These are phyloP conservation scores for Wallacemonas rigidus DNA, from an alignment of 208 protist species.

Conservation along the genomic window DNA sequence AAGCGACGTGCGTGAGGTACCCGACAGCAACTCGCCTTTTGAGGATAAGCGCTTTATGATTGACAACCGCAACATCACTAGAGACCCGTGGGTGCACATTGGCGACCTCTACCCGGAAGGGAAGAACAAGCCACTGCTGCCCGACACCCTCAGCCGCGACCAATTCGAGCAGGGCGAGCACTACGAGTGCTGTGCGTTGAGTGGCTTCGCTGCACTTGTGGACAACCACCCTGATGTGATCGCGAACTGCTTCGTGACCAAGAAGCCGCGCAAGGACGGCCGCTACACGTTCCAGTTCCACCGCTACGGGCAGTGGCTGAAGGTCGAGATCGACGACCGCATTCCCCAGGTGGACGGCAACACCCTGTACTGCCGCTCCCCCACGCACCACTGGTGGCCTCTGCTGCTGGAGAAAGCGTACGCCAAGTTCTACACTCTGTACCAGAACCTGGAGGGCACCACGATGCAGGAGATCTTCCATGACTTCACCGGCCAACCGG, in stretches of 20 bases:
- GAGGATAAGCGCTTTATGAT: slow-evolving; percentile 39
- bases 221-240: slow-evolving; percentile 55
- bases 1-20: slow-evolving; percentile 25
- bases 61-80: slow-evolving; percentile 29
- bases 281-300: slow-evolving; percentile 76
- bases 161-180: slow-evolving; percentile 59
- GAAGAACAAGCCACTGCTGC: slow-evolving; percentile 59
- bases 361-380: slow-evolving; percentile 58
- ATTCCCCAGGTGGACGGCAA: slow-evolving; percentile 46
- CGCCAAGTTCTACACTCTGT: slow-evolving; percentile 78
- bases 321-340: slow-evolving; percentile 74
- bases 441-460: slow-evolving; percentile 56
- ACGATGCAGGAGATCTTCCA: slow-evolving; percentile 58
- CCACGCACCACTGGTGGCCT: slow-evolving; percentile 68
- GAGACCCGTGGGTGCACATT: slow-evolving; percentile 44
- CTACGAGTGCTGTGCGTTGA: slow-evolving; percentile 58
- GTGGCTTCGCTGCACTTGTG: slow-evolving; percentile 44
- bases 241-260: slow-evolving; percentile 55
- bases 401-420: slow-evolving; percentile 82
- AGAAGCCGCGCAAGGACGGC: slow-evolving; percentile 54
- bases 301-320: slow-evolving; percentile 61
- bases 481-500: slow-evolving; percentile 60
- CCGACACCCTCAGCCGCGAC: slow-evolving; percentile 47
- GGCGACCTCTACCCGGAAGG: slow-evolving; percentile 66
- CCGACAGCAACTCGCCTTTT: slow-evolving; percentile 35